Base-by-base conservation (phyloP, 495 filamentous ascomycete genomes). In the Penicillium nucicola region DNA sequence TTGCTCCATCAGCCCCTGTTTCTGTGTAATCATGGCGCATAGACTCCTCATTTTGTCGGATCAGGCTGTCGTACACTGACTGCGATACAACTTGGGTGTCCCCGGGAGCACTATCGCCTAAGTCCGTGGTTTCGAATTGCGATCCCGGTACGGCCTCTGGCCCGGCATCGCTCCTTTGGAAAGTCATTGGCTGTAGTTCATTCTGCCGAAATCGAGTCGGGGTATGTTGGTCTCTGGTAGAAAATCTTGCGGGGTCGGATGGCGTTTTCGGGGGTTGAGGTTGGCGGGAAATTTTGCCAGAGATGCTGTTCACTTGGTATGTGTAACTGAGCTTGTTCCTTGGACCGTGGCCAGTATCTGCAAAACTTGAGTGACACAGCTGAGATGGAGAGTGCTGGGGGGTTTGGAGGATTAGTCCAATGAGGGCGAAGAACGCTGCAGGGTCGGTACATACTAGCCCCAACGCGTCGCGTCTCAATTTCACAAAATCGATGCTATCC, bases 81-180 rank as follows among this genome's bases (percentile, higher is more conserved):
- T 78, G 77, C 10, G 77, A 79, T 23, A 78, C 64, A 4, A 75
- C 69, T 52, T 81, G 77, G n/a, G 77, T 81, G 54, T 79, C 77
- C 10, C 74, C 69, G 18, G 70, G 69, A 7, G 61, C 49, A 30
- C 54, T 49, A 12, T 72, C 68, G 14, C 54, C 64, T 18, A 64
- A 60, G 39, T 60, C 58, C 71, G 76, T 73, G 32, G 65, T 67
- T 23, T 42, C 56, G 14, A 52, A 19, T 22, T 52, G 51, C 37
- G 52, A 55, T 14, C 31, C 48, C 22, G 45, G 39, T 2, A 42
- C 37, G n/a, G 14, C 15, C 30, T 42, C 46, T 14, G 31, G 32
- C 32, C 58, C 49, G 18, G 41, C 40, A 17, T 49, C 48, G 11
- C 5, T 30, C 12, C 22, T 50, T 33, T 32, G 47, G 12, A 34